These are phyloP conservation scores for Haplosporangium sp. DNA, from an alignment of 371 early-diverging fungal genomes.

Conservation along the genomic window DNA sequence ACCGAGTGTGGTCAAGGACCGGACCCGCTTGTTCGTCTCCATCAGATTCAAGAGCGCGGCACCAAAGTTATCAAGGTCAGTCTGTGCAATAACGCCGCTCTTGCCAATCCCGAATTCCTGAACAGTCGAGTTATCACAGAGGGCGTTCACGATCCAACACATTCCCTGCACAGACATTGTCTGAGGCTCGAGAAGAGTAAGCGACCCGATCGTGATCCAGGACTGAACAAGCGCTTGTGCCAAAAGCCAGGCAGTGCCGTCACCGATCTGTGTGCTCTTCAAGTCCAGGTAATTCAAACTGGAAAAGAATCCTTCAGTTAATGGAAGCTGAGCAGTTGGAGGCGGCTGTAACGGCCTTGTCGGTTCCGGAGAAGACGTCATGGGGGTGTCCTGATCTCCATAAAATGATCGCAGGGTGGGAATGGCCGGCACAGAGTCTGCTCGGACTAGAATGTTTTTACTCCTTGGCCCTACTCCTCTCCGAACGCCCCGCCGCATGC, in stretches of 20 bases:
- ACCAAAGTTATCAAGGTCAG: constrained; percentile 31
- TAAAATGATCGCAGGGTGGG: constrained; percentile 6
- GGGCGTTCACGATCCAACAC: constrained; percentile 35
- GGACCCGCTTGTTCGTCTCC: constrained; percentile 40
- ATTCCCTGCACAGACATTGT: constrained; percentile 32
- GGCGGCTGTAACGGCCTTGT: constrained; percentile 1
- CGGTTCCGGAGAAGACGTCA: too few species aligned
- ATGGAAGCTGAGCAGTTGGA: background rate
- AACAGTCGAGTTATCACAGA: constrained; percentile 37
- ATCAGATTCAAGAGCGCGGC: constrained; percentile 21
- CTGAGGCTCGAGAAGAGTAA: constrained; percentile 31
- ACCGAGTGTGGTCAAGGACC: constrained; percentile 29
- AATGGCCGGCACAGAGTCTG: constrained; percentile 19
- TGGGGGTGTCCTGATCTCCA: background rate
- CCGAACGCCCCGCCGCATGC: too few species aligned
- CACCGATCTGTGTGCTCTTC: constrained; percentile 42
- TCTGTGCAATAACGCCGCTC: background rate
- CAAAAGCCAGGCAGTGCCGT: constrained; percentile 32
- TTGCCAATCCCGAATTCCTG: constrained; percentile 46
- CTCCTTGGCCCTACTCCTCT: background rate
- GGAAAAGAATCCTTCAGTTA: constrained; percentile 29
- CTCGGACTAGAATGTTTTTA: background rate
- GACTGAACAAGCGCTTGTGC: constrained; percentile 44
- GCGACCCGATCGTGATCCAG: constrained; percentile 20
- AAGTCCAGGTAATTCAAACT: constrained; percentile 38